These are phyloP conservation scores for Termitomyces sp. DNA, from an alignment of 1,284 basidiomycete species.

Conservation along the genomic window DNA sequence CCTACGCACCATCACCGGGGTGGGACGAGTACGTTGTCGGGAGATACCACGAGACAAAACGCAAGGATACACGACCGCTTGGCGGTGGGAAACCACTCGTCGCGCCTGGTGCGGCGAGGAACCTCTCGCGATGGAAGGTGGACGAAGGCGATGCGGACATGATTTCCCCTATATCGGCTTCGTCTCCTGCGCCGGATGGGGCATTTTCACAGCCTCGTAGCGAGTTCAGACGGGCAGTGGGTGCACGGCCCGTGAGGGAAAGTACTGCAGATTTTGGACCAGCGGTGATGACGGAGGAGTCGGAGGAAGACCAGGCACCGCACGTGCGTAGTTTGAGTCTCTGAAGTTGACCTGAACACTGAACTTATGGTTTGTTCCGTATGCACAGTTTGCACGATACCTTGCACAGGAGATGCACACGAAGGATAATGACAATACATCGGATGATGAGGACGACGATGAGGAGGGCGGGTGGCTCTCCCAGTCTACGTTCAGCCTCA, in stretches of 20 bases:
- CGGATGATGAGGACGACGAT: slow-evolving; percentile 63
- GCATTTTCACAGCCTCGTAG: slow-evolving; percentile 31
- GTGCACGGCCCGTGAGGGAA: slow-evolving; percentile 38
- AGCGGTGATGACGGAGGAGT: slow-evolving; percentile 44
- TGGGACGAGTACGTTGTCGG: slow-evolving; percentile 89
- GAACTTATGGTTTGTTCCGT: not conserved
- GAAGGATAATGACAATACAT: slow-evolving; percentile 43
- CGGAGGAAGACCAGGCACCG: slow-evolving; percentile 46
- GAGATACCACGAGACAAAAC: slow-evolving; percentile 81
- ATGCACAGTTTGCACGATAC: slow-evolving; percentile 64
- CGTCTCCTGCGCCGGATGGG: slow-evolving; percentile 4
- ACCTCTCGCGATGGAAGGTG: slow-evolving; percentile 56
- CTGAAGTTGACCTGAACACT: not conserved
- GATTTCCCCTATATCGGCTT: not conserved
- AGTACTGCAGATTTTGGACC: slow-evolving; percentile 66
- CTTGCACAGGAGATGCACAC: slow-evolving; percentile 68
- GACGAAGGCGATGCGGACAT: slow-evolving; percentile 55
- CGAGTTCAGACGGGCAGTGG: slow-evolving; percentile 53
- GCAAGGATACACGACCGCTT: slow-evolving; percentile 71
- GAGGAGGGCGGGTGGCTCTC: slow-evolving; percentile 73
- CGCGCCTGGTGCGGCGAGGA: slow-evolving; percentile 31
- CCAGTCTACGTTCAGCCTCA: slow-evolving; percentile 64
- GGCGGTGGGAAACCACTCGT: slow-evolving; percentile 79
- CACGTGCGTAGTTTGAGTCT: slow-evolving; percentile 36
- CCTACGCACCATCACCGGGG: slow-evolving; percentile 69